phyloP scores from a whole-genome alignment of 768 basidiomycete genomes.

The Leccinum rimulosum region DNA sequence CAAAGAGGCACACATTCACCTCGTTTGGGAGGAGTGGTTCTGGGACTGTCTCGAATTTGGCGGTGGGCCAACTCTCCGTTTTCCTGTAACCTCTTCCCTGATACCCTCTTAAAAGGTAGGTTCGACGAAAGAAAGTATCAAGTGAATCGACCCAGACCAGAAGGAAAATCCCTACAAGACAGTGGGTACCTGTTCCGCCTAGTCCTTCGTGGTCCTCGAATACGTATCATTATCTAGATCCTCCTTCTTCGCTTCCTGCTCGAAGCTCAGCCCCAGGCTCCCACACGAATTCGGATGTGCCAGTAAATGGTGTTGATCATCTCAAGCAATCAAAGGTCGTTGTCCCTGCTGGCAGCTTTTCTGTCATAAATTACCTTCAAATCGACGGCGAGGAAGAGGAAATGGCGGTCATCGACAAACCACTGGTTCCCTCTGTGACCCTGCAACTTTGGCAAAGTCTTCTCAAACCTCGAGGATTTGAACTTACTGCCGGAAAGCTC shows the following conservation, averaged over 20 bases:
- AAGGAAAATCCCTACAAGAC: slow-evolving; percentile 39
- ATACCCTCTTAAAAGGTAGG: slow-evolving; percentile 41
- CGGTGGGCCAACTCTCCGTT: slow-evolving; percentile 39
- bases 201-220: not conserved
- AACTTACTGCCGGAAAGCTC: slow-evolving; percentile 54
- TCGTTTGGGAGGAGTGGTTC: slow-evolving; percentile 97
- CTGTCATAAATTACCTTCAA: slow-evolving; percentile 21
- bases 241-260: slow-evolving; percentile 7
- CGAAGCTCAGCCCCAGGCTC: slow-evolving; percentile 17
- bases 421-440: slow-evolving; percentile 54
- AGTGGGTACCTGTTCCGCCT: slow-evolving; percentile 12
- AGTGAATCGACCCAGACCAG: slow-evolving; percentile 58
- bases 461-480: slow-evolving; percentile 65
- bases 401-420: slow-evolving; percentile 53
- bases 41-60: slow-evolving; percentile 86
- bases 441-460: slow-evolving; percentile 71
- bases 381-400: slow-evolving; percentile 47
- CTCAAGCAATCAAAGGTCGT: slow-evolving; percentile 19
- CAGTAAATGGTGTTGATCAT: slow-evolving; percentile 13
- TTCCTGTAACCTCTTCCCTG: not conserved
- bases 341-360: slow-evolving; percentile 15
- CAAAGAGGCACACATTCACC: slow-evolving; percentile 68
- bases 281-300: slow-evolving; percentile 13
- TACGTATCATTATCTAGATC: slow-evolving; percentile 7
- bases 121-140: slow-evolving; percentile 64